phyloP scores from a whole-genome alignment of 331 rosid genomes.

The Phaseolus coccineus region DNA sequence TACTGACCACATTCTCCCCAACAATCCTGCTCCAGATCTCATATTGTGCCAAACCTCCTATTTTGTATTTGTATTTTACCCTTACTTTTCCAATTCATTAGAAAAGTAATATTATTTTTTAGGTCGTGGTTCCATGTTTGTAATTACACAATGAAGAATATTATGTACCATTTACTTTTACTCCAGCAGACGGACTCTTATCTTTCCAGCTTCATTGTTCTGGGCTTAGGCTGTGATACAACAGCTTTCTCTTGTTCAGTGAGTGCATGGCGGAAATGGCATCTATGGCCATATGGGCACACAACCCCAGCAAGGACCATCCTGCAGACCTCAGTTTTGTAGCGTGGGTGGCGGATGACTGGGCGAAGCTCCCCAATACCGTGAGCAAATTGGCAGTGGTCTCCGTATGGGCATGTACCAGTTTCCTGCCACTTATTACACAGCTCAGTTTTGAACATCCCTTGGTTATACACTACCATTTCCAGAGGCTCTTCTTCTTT shows the following conservation, averaged over 20 bases:
- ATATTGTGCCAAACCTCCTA: slow-evolving; percentile 38
- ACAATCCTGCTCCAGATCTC: slow-evolving; percentile 45
- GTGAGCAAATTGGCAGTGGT: slow-evolving; percentile 87
- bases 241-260: slow-evolving; percentile 74
- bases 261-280: slow-evolving; percentile 95
- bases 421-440: slow-evolving; percentile 97
- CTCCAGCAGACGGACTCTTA: slow-evolving; percentile 44
- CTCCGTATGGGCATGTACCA: slow-evolving; percentile 86
- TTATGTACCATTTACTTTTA: slow-evolving; percentile 53
- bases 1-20: slow-evolving; percentile 38
- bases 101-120: slow-evolving; percentile 52
- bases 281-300: slow-evolving; percentile 95
- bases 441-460: slow-evolving; percentile 92
- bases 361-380: slow-evolving; percentile 96
- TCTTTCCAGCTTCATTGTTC: slow-evolving; percentile 66
- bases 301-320: slow-evolving; percentile 86
- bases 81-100: slow-evolving; percentile 18
- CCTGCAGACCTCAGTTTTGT: slow-evolving; percentile 96
- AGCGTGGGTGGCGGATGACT: slow-evolving; percentile 96
- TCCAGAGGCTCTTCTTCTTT: slow-evolving; percentile 79
- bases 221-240: slow-evolving; percentile 53
- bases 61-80: neutral
- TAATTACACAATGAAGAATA: slow-evolving; percentile 51
- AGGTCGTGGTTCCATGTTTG: slow-evolving; percentile 40
- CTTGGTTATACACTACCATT: slow-evolving; percentile 87